Evolutionary conservation across 2,329 filamentous ascomycete genomes (phyloP), one percentile per base, ranked within the genome.

Genomic region (Cytospora paraplurivora): DNA sequence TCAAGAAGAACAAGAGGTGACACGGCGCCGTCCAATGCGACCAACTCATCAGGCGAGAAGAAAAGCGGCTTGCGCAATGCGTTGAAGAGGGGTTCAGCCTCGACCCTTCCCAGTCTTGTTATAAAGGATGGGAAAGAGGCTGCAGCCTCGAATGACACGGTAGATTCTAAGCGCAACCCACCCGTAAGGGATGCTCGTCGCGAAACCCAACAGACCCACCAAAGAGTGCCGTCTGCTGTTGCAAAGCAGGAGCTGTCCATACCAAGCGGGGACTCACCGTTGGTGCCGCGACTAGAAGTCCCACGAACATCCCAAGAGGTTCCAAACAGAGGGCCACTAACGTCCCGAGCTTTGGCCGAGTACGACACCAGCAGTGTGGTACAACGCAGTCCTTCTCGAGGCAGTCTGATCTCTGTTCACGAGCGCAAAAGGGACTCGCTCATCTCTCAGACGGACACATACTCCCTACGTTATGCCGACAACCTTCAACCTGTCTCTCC

Each of bases 371-470:
- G 59, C n/a, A 59, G 74, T 4, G 71, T 69, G 1, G 68, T 74
- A 3, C 71, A 74, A 13, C 74, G 78, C 34, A 78, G 74, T 54
- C 76, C 79, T 6, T 84, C 82, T 0, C 74, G 79, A 50, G 69
- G 81, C 41, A 82, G 81, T 53, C 82, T 80, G 66, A 76, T 83
- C 13, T 81, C 83, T 0, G 73, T 84, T 4, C 80, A 81, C 44
- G 81, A 85, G 56, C 77, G 75, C 33, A 77, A 80, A 4, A 78
- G 82, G 27, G 81, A 83, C 67, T 87, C 85, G 0, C 71, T 85
- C 13, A 76, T 85, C 4, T 86, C 85, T 0, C 77, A 83, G 57
- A 83, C 83, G 1, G 84, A 86, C 62, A 81, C 82, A 0, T 83
- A 81, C 63, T 83, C 84, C 0, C 21, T 61, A 11, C 59, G 54